Evolutionary conservation across 2,329 filamentous ascomycete species (phyloP), one percentile per base, ranked within the genome.

Genomic region (Botrytis medusae): DNA sequence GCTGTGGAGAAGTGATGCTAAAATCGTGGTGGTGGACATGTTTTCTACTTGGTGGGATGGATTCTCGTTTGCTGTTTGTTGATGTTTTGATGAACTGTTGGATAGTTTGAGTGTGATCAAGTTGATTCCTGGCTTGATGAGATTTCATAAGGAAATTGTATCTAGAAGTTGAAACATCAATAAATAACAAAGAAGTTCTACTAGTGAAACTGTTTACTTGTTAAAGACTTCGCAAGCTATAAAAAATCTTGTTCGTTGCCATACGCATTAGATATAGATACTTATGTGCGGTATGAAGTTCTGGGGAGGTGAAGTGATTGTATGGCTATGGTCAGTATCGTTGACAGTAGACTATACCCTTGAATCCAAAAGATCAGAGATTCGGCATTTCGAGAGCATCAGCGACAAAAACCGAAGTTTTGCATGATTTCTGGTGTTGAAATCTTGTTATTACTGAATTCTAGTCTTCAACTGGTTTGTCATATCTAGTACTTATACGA

Each of bases 371-470:
- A 8, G 12, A 16, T 16, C 12, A 29, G 25, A 54, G 12, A 54
- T 54, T 29, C 9, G 22, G 22, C 2, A 25, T 25, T 22, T 54
- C 25, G 0, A 54, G 25, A 29, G 25, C 25, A 29, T 29, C 25
- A n/a, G 8, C 4, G 12, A 54, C 5, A 2, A 4, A 3, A n/a
- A 2, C 48, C 10, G 48, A 54, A 54, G 12, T 16, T 7, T 2
- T 54, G 48, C 4, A n/a, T 54, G 4, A n/a, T n/a, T 3, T n/a
- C n/a, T 16, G 48, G 10, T 7, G 48, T 7, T 54, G 5, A n/a
- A n/a, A 3, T 14, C 10, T 14, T 14, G 0, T n/a, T 7, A 16
- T 2, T 16, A 51, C 22, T 1, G 22, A 12, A 5, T 51, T 3
- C 3, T 12, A n/a, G 22, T 25, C 4, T 51, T 1, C 37, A 37